Conservation (phyloP, 2,329 filamentous ascomycete species). For the Exophiala xenobiotica region DNA sequence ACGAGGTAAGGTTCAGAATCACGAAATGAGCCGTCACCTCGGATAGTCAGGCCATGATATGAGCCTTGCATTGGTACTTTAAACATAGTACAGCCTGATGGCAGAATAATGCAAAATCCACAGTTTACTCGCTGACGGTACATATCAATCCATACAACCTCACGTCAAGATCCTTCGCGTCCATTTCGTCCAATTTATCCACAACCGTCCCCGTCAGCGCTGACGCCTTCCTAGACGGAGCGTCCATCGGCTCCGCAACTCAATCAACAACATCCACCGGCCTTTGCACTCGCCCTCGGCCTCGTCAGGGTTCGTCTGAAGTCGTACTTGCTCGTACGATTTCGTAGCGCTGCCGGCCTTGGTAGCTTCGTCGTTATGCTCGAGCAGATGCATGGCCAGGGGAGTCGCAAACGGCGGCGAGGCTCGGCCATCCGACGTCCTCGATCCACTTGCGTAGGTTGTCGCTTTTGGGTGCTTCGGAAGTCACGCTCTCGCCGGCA, state of each 20-base stretch:
- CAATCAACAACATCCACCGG: conserved; percentile 16
- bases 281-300: not conserved
- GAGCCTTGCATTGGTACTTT: too few species aligned
- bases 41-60: too few species aligned
- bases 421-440: not conserved
- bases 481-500: too few species aligned
- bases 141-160: conserved; percentile 6
- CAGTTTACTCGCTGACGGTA: not conserved
- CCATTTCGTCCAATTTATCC: conserved; percentile 1
- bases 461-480: not conserved
- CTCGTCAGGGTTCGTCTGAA: not conserved
- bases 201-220: not conserved
- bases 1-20: too few species aligned
- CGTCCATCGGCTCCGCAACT: conserved; percentile 11
- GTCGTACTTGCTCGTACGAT: conserved; percentile 14
- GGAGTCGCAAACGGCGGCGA: not conserved
- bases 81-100: not conserved
- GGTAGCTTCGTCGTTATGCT: conserved; percentile 10
- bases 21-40: too few species aligned
- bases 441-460: conserved; percentile 2
- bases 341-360: conserved; percentile 12
- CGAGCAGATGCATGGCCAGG: conserved; percentile 14
- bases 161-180: not conserved
- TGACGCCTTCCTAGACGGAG: conserved; percentile 8
- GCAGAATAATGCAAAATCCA: not conserved